Conservation (phyloP, 2,329 filamentous ascomycete genomes). For the Rutstroemia sp. region DNA sequence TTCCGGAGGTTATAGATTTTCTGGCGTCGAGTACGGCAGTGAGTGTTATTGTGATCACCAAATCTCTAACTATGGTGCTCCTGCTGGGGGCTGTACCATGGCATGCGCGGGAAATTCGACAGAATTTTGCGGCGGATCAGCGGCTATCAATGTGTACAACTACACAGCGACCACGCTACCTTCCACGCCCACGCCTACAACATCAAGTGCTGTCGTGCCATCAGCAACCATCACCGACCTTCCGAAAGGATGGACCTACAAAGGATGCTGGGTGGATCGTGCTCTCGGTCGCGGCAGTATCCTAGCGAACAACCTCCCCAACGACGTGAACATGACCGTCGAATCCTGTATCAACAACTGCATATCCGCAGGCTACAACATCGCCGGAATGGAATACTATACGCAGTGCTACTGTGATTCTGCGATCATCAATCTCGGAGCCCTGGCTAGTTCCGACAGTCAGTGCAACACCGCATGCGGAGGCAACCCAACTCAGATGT, state of each 20-base stretch:
- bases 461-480: slow-evolving; percentile 26
- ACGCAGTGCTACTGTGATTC: slow-evolving; percentile 27
- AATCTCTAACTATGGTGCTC: slow-evolving; percentile 8
- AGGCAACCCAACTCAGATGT: slow-evolving; percentile 27
- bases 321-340: slow-evolving; percentile 14
- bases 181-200: slow-evolving; percentile 5
- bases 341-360: slow-evolving; percentile 29
- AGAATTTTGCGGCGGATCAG: slow-evolving; percentile 28
- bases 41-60: slow-evolving; percentile 24
- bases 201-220: not conserved
- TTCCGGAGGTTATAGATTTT: slow-evolving; percentile 19
- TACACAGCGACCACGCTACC: slow-evolving; percentile 10
- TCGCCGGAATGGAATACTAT: slow-evolving; percentile 31
- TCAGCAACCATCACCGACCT: slow-evolving; percentile 13
- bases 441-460: slow-evolving; percentile 26
- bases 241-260: slow-evolving; percentile 18
- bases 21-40: slow-evolving; percentile 30
- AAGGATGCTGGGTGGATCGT: slow-evolving; percentile 22
- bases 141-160: slow-evolving; percentile 20
- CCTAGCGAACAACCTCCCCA: slow-evolving; percentile 11
- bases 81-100: slow-evolving; percentile 18
- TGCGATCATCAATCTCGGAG: slow-evolving; percentile 18
- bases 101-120: slow-evolving; percentile 21
- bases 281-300: slow-evolving; percentile 15
- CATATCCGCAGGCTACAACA: slow-evolving; percentile 18